Percentiles rank a stretch among this genome's conserved stretches.
phyloP scores from a whole-genome alignment of 2,329 filamentous ascomycete genomes.

The Exophiala viscosa region DNA sequence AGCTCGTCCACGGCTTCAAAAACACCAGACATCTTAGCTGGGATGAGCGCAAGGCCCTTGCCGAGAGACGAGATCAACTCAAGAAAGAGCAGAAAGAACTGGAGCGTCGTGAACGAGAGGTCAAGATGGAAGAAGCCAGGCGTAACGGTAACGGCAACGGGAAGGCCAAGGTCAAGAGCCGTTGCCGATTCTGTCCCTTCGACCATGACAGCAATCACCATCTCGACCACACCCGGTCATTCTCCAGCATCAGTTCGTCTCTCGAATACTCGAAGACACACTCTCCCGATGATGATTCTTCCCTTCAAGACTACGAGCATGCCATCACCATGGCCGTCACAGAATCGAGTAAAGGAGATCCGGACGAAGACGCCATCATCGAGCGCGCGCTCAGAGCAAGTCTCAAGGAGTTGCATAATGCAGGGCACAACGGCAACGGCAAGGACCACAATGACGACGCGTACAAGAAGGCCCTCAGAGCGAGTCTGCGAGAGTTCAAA shows the following conservation, averaged over 20 bases:
- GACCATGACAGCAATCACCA: conserved; percentile 22
- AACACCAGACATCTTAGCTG: conserved; percentile 48
- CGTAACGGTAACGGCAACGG: conserved; percentile 22
- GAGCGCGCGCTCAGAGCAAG: conserved; percentile 72
- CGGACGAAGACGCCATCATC: conserved; percentile 65
- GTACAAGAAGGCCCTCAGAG: conserved; percentile 31
- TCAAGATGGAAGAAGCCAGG: conserved; percentile 27
- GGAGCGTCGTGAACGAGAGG: conserved; percentile 24
- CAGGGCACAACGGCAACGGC: conserved; percentile 25
- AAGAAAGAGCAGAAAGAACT: conserved; percentile 30
- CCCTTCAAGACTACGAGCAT: conserved; percentile 54
- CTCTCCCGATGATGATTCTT: not conserved
- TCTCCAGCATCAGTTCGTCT: conserved; percentile 13
- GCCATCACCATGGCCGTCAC: conserved; percentile 68
- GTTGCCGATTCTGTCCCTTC: conserved; percentile 25
- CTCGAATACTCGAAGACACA: conserved; percentile 17
- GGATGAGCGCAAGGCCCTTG: conserved; percentile 52
- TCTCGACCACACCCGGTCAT: conserved; percentile 13
- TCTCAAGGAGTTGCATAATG: conserved; percentile 54
- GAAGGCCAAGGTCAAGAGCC: conserved; percentile 18
- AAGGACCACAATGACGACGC: conserved; percentile 31
- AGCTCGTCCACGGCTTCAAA: conserved; percentile 45
- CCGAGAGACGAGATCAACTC: conserved; percentile 32
- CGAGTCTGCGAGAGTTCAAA: conserved; percentile 26
- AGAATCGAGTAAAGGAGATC: conserved; percentile 66